These are phyloP conservation scores for Epichloe sp. DNA, from an alignment of 2,329 filamentous ascomycete species.

Conservation along the genomic window DNA sequence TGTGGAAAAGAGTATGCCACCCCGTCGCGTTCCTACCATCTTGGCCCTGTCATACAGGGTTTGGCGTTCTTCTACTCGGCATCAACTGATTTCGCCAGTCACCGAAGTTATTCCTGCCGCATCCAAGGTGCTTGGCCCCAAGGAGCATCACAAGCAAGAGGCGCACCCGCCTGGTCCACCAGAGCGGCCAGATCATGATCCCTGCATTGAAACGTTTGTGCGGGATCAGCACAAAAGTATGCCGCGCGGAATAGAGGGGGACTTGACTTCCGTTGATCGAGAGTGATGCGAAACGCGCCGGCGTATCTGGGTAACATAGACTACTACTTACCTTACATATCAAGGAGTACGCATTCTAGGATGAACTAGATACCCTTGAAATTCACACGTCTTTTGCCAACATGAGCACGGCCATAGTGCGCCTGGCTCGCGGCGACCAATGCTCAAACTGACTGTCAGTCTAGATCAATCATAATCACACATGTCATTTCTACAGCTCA, in stretches of 20 bases:
- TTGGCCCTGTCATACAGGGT: too few relatives aligned
- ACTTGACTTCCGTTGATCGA: neutral
- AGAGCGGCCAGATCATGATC: slow-evolving; percentile 31
- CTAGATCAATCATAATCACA: neutral
- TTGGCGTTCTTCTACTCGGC: neutral
- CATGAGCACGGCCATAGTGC: too few relatives aligned
- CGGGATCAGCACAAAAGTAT: slow-evolving; percentile 39
- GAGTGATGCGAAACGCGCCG: slow-evolving; percentile 6
- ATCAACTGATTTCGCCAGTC: slow-evolving; percentile 15
- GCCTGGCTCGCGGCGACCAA: too few relatives aligned
- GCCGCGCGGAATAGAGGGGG: slow-evolving; percentile 10
- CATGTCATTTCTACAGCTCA: neutral
- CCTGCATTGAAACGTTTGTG: slow-evolving; percentile 38
- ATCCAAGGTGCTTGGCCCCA: slow-evolving; percentile 26
- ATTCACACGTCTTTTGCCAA: neutral
- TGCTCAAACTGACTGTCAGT: too few relatives aligned
- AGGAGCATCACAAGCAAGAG: slow-evolving; percentile 13
- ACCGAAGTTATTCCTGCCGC: slow-evolving; percentile 31
- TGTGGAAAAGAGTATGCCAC: slow-evolving; percentile 27
- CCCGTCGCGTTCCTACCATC: too few relatives aligned
- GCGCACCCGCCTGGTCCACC: slow-evolving; percentile 23
- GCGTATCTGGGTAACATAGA: too few relatives aligned
- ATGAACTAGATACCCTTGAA: neutral
- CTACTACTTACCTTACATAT: too few relatives aligned
- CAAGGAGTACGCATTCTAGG: too few relatives aligned